Base-by-base conservation (phyloP, 2,329 filamentous ascomycete genomes). In the Aspergillus ochraceoroseus region DNA sequence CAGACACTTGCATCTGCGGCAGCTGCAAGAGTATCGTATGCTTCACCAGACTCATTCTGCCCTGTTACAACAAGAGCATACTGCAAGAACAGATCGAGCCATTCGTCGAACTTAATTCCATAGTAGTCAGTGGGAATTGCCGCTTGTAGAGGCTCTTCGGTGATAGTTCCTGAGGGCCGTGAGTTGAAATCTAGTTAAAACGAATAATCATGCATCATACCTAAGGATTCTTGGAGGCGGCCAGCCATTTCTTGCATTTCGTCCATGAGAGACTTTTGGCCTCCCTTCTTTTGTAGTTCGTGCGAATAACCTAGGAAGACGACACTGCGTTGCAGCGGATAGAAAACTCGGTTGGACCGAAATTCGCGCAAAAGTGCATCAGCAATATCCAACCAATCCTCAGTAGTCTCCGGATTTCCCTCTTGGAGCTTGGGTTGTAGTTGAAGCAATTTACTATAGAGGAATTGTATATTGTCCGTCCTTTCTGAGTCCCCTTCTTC, bases 41-140 rank as follows among this genome's bases (percentile, higher is more conserved):
- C 82, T 47, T 87, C 82, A 28, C 82, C 74, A 9, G 76, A 71
- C 32, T 83, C 78, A 22, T 81, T 81, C 13, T 74, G 69, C 28
- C 79, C 76, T 5, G 88, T 85, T 20, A 92, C 75, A 4, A 82
- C 73, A 32, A 95, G 73, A 2, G 88, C 85, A 59, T 94, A 94
- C 56, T 92, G 85, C 23, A 94, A 75, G 59, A 98, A 95, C 1
- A 95, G 74, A 52, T 94, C 85, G 2, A 95, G 75, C 92, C 92
- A 98, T 32, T 80, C 76, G 43, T 82, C 73, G 57, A 96, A 95
- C 0, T 80, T 71, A 32, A 96, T 85, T 5, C 84, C 85, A 51
- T 87, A 82, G 57, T 87, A 89, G 44, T 75, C 71, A 32, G 64
- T 63, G 2, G 76, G 76, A 25, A 73, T 61, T 11, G 55, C 58